Evolutionary conservation across 2,329 filamentous ascomycete species (phyloP), one percentile per base, ranked within the genome.

Genomic region (Microcyclospora tardicrescens): DNA sequence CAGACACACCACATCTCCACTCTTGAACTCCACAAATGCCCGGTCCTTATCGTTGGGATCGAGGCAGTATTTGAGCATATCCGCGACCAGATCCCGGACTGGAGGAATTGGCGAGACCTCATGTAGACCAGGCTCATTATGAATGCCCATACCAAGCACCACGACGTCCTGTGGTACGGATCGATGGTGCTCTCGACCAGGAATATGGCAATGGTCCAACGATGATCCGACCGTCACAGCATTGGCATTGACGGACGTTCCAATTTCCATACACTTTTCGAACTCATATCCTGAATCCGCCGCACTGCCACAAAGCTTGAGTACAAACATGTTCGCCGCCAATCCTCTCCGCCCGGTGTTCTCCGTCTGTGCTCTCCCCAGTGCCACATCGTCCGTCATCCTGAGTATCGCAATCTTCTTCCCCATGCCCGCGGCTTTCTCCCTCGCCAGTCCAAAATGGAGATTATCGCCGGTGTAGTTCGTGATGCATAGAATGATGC

Each of bases 131-230:
- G 67, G 65, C 50, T 71, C 68, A 37, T 70, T 70, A 45, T 71
- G 68, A 37, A 69, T 69, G 2, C 68, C 68, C 58, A 70, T 68
- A 2, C 62, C 56, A 4, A 71, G 61, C 0, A 64, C 59, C 30
- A 56, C 54, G 1, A 53, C 45, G 28, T 58, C 47, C 14, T 55
- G 43, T 10, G 56, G 54, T n/a, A 61, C 50, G 10, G 50, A 46
- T 45, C 72, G 64, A 40, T 73, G 69, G 6, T 67, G 66, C 28
- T 66, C 62, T 41, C 67, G 49, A 10, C 68, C 68, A 2, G 68
- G 68, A 2, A 72, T 68, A 45, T 71, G 67, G 47, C 68, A 72
- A 48, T 71, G 67, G 47, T 72, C 67, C 12, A 72, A 46, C 36
- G 63, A 66, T 10, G 67, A 65, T 1, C 67, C 69, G 37, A 72